Evolutionary conservation across 1,284 basidiomycete species (phyloP), one percentile per base, ranked within the genome.

Genomic region (Leccinum pallidistipes): DNA sequence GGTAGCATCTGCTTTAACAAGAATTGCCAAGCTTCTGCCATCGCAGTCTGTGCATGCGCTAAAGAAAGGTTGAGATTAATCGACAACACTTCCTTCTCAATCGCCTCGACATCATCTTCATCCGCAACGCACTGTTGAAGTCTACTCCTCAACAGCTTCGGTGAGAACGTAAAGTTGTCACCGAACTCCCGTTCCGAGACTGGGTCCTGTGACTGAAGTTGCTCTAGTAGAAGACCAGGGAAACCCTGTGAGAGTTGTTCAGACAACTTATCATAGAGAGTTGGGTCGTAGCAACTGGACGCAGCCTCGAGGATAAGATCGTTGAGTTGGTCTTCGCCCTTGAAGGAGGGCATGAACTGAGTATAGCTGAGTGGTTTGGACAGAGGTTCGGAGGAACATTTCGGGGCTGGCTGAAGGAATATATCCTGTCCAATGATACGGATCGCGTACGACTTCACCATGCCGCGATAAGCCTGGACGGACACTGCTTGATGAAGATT

Each of bases 21-120:
- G 56, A 83, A 81, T 54, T 88, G 86, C 92, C 93, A 97, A 3
- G 93, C 85, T 60, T 92, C 86, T 0, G 89, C 85, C 53, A 94
- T 79, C 1, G 85, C 79, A 3, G 85, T 85, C 73, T 95, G 91
- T 1, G 91, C 83, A 67, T 96, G 90, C 34, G 93, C 81, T 51
- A 96, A 78, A 1, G 94, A 95, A 66, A 95, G 84, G 71, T 95
- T 94, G 65, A 93, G 80, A 72, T 95, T 95, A 75, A 94, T 85
- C 0, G 86, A 86, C 60, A 81, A 76, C 9, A 91, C 71, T 53
- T 80, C 79, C 56, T 79, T 81, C 65, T 88, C 79, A 10, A 85
- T 74, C 12, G 73, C 75, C 16, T 85, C 82, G 2, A 80, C 73
- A 8, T 71, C 61, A 5, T 74, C 75, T 58, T 83, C 80, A 16